A percentile compares a stretch with the other conserved stretches of the same genome.
Evolutionary conservation across 768 basidiomycete species (phyloP).

Genomic region (Paxillus involutus): DNA sequence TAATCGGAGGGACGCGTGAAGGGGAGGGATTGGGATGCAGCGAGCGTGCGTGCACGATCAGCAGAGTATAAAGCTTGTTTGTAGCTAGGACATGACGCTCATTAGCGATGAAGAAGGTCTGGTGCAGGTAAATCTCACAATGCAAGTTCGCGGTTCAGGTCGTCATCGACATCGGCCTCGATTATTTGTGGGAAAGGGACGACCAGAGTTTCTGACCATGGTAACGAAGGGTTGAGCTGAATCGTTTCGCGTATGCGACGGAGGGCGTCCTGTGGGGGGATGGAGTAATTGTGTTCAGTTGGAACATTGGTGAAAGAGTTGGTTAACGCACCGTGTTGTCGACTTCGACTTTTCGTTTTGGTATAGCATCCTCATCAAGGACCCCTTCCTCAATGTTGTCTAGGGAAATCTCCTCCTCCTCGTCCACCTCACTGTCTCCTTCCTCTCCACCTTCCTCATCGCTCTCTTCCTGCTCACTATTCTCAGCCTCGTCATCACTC

Average conservation of each 20-base stretch:
- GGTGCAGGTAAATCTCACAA: slow-evolving; percentile 61
- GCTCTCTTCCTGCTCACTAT: no score
- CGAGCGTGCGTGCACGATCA: slow-evolving; percentile 72
- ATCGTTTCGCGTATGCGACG: slow-evolving; percentile 80
- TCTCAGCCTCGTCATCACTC: slow-evolving; percentile 16
- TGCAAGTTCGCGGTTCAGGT: slow-evolving; percentile 91
- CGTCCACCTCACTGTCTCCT: slow-evolving; percentile 32
- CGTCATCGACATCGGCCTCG: slow-evolving; percentile 78
- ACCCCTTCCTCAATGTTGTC: slow-evolving; percentile 64
- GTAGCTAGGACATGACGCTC: slow-evolving; percentile 57
- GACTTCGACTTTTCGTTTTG: slow-evolving; percentile 66
- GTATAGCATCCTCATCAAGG: slow-evolving; percentile 79
- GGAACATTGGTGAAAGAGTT: background rate
- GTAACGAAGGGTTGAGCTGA: slow-evolving; percentile 66
- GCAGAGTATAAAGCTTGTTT: slow-evolving; percentile 90
- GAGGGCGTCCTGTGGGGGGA: slow-evolving; percentile 58
- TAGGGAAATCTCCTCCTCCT: slow-evolving; percentile 51
- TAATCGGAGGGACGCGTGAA: slow-evolving; percentile 93
- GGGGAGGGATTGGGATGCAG: slow-evolving; percentile 73
- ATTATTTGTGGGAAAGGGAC: slow-evolving; percentile 73
- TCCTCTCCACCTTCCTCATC: slow-evolving; percentile 23
- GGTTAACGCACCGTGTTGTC: slow-evolving; percentile 67
- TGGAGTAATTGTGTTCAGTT: background rate
- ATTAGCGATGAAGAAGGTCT: background rate
- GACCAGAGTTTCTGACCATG: slow-evolving; percentile 84